Base-by-base conservation (phyloP, 2,329 filamentous ascomycete species). In the Hypoxylon sp. region DNA sequence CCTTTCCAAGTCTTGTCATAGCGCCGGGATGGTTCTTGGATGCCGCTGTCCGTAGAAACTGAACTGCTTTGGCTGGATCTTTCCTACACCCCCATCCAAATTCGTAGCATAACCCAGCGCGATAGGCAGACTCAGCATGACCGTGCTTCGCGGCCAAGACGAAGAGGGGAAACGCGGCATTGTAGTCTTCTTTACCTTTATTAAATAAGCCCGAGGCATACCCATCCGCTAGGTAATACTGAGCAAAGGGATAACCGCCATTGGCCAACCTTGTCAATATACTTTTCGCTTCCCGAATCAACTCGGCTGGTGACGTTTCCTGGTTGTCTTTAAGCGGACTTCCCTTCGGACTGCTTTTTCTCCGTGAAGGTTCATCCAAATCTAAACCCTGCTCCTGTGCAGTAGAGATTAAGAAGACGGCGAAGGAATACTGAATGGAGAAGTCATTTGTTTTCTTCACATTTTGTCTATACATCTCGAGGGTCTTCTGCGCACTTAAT, bases 401-500 rank as follows among this genome's bases (percentile, higher is more conserved):
- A 1, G 94, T 91, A 51, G 94, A 93, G 73, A 98, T 91, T 83
- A 99, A 90, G 79, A 97, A 97, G 39, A 98, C 88, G 1, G 96
- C 96, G 81, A 99, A 98, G 31, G 97, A 96, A 80, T 98, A 98
- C 80, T 98, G 94, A 35, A 97, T 92, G 3, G 92, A 91, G 14
- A 91, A 86, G 79, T 98, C 94, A 70, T 92, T 96, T 2, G 96
- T 97, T 84, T 99, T 99, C 83, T 98, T 98, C 65, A 98, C 93
- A 77, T 98, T 99, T 61, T 92, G 91, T 48, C 95, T 89, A 80
- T 99, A 99, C 95, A 98, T 98, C 61, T 98, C 94, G 53, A 99
- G 87, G 1, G 96, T 99, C 82, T 98, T 94, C 77, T 95, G 93
- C 35, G 93, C 91, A 76, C 94, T 94, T 31, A 99, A 87, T 11